A percentile compares a stretch with the other conserved stretches of the same genome.
phyloP scores from a whole-genome alignment of 306 rosid species.

The Cucurbita moschata region DNA sequence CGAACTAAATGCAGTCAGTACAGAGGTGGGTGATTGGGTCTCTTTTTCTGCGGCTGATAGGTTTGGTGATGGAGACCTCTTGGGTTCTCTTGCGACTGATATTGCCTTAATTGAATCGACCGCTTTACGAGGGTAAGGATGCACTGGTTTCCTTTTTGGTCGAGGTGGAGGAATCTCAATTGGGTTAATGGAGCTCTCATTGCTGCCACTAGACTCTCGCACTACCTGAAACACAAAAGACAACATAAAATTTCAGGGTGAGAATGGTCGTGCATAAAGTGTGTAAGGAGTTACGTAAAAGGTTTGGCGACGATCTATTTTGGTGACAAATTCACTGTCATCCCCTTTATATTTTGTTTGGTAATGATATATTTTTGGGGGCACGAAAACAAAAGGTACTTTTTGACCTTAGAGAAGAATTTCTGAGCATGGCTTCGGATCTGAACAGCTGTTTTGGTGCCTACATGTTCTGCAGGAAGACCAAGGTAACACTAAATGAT shows the following conservation, averaged over 20 bases:
- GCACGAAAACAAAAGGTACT: constrained; percentile 4
- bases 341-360: neutral
- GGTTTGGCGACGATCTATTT: neutral
- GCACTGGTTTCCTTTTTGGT: constrained; percentile 84
- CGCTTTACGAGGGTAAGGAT: constrained; percentile 86
- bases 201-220: constrained; percentile 40
- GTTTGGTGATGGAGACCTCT: constrained; percentile 47
- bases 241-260: constrained; percentile 8
- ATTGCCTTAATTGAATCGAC: constrained; percentile 27
- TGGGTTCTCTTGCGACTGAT: constrained; percentile 21
- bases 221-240: constrained; percentile 39
- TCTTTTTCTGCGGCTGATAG: constrained; percentile 31
- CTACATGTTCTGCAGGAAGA: constrained; percentile 80
- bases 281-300: neutral
- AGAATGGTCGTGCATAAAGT: neutral
- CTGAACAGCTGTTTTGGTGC: constrained; percentile 94
- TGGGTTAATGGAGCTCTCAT: constrained; percentile 44
- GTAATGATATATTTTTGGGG: neutral
- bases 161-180: constrained; percentile 91
- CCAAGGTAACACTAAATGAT: constrained; percentile 20
- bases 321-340: neutral
- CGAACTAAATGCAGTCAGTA: constrained; percentile 38
- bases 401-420: constrained; percentile 83
- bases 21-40: constrained; percentile 63
- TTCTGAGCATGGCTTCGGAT: constrained; percentile 99